Base-by-base conservation (phyloP, 1,284 basidiomycete genomes). In the Marasmius oreades region DNA sequence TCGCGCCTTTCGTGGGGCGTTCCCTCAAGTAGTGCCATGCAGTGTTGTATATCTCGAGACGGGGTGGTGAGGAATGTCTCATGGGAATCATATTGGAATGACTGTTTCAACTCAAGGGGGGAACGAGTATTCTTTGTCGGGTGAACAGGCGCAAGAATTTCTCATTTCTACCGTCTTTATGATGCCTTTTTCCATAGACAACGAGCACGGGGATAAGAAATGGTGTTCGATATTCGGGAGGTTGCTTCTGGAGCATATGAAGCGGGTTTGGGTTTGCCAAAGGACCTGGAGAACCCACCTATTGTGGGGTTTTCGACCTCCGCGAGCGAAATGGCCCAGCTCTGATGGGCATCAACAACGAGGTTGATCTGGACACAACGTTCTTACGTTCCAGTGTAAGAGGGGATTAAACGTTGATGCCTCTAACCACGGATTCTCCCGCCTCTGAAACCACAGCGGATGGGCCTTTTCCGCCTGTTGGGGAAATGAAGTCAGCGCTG, bases 1-100 rank as follows among this genome's bases (percentile, higher is more conserved):
- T 54, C 60, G 8, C 61, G 62, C 53, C 63, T 65, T 55, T 67
- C 58, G 55, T 59, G 65, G 55, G 23, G 26, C 61, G 65, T n/a
- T 56, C 65, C 42, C 61, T 65, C 58, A 60, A 59, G 36, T 57
- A 63, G 24, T 56, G 65, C 1, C 64, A 66, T 48, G 65, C 61
- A 10, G 53, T 58, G 16, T 48, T 66, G 39, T 59, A 62, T 57
- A 54, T 66, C 43, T 61, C 64, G 12, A 56, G 59, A 33, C 61
- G 62, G 34, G 65, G 63, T 16, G 46, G 65, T 6, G 63, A 59
- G 2, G 61, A 43, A 59, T 57, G 20, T 59, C 64, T 52, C 55
- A 55, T 14, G 64, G 64, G 1, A 22, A 43, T 10, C 60, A 64
- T 37, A 59, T 62, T 28, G 34, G 51, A 16, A 57, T 62, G 45